Percentiles rank a stretch among this genome's conserved stretches.
Conservation (phyloP, 768 basidiomycete species). For the Cantharellus cinnabarinus region DNA sequence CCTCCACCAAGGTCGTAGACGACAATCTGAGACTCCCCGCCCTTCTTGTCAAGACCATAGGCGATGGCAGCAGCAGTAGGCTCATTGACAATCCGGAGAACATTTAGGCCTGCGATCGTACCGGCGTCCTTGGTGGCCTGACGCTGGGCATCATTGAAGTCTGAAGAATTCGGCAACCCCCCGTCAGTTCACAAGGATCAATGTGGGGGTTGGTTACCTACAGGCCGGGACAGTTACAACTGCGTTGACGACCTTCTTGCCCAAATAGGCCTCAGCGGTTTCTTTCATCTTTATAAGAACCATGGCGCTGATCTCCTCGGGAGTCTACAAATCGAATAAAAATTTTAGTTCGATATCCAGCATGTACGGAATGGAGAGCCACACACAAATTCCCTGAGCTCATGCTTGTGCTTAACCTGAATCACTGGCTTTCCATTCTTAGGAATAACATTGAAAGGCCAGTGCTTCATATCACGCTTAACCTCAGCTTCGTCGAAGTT, state of each 20-base stretch:
- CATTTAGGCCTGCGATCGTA: constrained; percentile 80
- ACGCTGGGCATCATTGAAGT: constrained; percentile 98
- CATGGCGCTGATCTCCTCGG: constrained; percentile 94
- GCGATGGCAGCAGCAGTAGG: constrained; percentile 95
- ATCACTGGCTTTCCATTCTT: constrained; percentile 67
- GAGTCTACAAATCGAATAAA: constrained; percentile 30
- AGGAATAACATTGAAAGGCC: constrained; percentile 69
- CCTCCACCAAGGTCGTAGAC: constrained; percentile 98
- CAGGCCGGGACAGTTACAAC: constrained; percentile 96
- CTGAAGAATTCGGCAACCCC: neutral
- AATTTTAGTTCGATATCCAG: neutral
- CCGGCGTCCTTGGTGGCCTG: constrained; percentile 98
- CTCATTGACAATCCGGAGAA: constrained; percentile 96
- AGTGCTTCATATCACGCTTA: constrained; percentile 71
- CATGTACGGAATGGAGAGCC: neutral
- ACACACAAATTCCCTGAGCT: constrained; percentile 66
- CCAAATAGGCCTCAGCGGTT: constrained; percentile 94
- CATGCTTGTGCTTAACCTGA: constrained; percentile 57
- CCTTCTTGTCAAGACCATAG: constrained; percentile 94
- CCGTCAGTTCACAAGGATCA: neutral
- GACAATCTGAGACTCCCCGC: constrained; percentile 83
- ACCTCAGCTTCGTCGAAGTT: constrained; percentile 65
- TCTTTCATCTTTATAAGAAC: constrained; percentile 96
- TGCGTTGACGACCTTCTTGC: constrained; percentile 88
- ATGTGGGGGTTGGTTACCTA: constrained; percentile 18